phyloP scores from a whole-genome alignment of 2,329 filamentous ascomycete genomes.

The Stemphylium lycopersici region DNA sequence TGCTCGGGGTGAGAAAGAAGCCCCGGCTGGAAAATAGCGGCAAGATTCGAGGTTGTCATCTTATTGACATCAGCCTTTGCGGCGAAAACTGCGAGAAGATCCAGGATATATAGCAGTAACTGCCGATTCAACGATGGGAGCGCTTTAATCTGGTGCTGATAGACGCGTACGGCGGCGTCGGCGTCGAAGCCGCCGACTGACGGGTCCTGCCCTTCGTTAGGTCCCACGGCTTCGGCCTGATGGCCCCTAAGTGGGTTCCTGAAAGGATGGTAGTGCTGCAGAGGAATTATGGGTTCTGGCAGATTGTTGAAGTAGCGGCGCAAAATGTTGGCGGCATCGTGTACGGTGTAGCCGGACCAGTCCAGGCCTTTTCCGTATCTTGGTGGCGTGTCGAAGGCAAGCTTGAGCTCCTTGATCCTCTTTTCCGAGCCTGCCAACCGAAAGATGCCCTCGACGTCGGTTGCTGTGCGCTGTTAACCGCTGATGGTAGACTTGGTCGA shows the following conservation, averaged over 20 bases:
- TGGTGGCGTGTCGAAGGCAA: slow-evolving; percentile 83
- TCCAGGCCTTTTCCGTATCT: slow-evolving; percentile 95
- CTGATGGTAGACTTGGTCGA: background rate
- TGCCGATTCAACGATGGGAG: slow-evolving; percentile 92
- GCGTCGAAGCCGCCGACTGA: slow-evolving; percentile 77
- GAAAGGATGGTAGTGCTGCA: slow-evolving; percentile 91
- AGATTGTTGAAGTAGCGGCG: slow-evolving; percentile 95
- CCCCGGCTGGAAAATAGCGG: slow-evolving; percentile 96
- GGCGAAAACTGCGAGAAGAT: slow-evolving; percentile 93
- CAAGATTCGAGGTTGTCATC: slow-evolving; percentile 93
- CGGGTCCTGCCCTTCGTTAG: slow-evolving; percentile 68
- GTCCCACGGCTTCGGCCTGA: slow-evolving; percentile 72
- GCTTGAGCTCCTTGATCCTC: slow-evolving; percentile 95
- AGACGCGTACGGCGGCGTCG: slow-evolving; percentile 75
- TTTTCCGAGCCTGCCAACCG: slow-evolving; percentile 95
- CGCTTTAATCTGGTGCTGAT: slow-evolving; percentile 90
- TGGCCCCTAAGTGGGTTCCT: slow-evolving; percentile 77
- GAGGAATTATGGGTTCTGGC: slow-evolving; percentile 92
- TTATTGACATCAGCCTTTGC: slow-evolving; percentile 96
- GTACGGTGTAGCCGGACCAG: slow-evolving; percentile 97
- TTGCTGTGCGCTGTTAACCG: slow-evolving; percentile 65
- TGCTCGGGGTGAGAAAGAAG: slow-evolving; percentile 93
- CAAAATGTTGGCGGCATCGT: slow-evolving; percentile 96
- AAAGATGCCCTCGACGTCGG: slow-evolving; percentile 94
- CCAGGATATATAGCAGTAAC: slow-evolving; percentile 91